Evolutionary conservation across 352 stramenopile species (phyloP).

Genomic region (Phytophthora rubi): DNA sequence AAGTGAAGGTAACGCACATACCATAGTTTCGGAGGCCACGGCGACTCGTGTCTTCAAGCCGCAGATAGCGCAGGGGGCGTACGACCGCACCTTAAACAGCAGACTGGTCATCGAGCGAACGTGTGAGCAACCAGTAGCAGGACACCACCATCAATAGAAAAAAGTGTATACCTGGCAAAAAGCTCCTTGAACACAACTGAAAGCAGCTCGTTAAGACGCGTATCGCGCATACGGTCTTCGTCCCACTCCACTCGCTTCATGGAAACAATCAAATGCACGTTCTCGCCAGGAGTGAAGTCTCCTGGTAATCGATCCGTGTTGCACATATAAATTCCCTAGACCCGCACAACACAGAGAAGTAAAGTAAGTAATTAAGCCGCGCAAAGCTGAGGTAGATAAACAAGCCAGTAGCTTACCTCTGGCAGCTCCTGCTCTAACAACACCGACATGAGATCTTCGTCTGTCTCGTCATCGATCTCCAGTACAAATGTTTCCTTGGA

Average conservation of each 20-base stretch:
- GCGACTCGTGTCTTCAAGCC: constrained; percentile 78
- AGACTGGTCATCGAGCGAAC: constrained; percentile 42
- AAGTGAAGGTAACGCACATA: constrained; percentile 19
- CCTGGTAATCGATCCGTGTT: constrained; percentile 83
- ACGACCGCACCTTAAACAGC: constrained; percentile 53
- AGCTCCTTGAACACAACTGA: constrained; percentile 88
- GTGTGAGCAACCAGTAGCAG: background rate
- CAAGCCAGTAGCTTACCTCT: constrained; percentile 44
- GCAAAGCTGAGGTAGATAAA: background rate
- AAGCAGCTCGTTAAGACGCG: constrained; percentile 81
- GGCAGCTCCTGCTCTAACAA: constrained; percentile 88
- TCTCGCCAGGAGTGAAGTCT: constrained; percentile 70
- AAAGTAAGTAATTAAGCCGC: background rate
- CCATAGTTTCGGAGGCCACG: constrained; percentile 85
- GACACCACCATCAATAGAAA: background rate
- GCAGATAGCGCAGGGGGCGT: constrained; percentile 86
- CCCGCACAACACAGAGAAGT: background rate
- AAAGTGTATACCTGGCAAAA: constrained; percentile 68
- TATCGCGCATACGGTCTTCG: constrained; percentile 88
- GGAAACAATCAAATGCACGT: constrained; percentile 86
- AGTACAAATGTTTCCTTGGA: constrained; percentile 89
- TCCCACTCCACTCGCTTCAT: constrained; percentile 91
- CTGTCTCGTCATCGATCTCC: constrained; percentile 93
- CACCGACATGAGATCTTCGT: constrained; percentile 93
- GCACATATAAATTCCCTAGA: constrained; percentile 84